These are phyloP conservation scores for Exophiala alcalophila DNA, from an alignment of 2,329 filamentous ascomycete genomes.

Conservation along the genomic window DNA sequence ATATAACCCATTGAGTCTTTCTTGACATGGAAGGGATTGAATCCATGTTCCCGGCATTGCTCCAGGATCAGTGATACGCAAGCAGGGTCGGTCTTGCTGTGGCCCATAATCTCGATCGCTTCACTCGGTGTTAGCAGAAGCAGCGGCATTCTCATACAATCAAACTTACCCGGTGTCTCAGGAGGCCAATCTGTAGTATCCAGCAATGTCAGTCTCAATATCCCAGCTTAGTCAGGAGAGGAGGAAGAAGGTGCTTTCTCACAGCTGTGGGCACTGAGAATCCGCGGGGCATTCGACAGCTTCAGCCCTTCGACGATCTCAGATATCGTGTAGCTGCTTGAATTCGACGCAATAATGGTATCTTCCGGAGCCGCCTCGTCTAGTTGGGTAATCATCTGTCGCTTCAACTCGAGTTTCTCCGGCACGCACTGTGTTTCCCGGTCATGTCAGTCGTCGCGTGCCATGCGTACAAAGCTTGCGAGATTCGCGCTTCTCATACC, in stretches of 20 bases:
- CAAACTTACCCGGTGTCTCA: conserved; percentile 33
- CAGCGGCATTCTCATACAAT: no score
- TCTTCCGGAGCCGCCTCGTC: conserved; percentile 38
- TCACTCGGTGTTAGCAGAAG: not conserved
- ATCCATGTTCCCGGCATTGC: conserved; percentile 35
- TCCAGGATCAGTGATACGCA: conserved; percentile 34
- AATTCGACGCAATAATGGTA: conserved; percentile 48
- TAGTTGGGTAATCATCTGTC: conserved; percentile 39
- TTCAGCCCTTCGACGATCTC: conserved; percentile 43
- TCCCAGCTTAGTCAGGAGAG: not conserved
- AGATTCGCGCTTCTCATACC: conserved; percentile 25
- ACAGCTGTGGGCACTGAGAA: conserved; percentile 46
- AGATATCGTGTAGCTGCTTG: conserved; percentile 46
- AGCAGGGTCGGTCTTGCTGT: conserved; percentile 34
- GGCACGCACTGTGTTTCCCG: conserved; percentile 42
- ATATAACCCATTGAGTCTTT: conserved; percentile 41
- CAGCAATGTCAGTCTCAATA: conserved; percentile 8
- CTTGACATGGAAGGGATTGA: conserved; percentile 40
- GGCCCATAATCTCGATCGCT: conserved; percentile 42
- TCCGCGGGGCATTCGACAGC: conserved; percentile 36
- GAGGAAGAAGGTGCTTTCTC: conserved; percentile 27
- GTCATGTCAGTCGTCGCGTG: not conserved
- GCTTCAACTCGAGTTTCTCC: conserved; percentile 45
- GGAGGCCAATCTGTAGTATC: conserved; percentile 39
- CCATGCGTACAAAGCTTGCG: not conserved